Base-by-base conservation (phyloP, 108 stramenopile species). In the Nitzschia putrida region DNA sequence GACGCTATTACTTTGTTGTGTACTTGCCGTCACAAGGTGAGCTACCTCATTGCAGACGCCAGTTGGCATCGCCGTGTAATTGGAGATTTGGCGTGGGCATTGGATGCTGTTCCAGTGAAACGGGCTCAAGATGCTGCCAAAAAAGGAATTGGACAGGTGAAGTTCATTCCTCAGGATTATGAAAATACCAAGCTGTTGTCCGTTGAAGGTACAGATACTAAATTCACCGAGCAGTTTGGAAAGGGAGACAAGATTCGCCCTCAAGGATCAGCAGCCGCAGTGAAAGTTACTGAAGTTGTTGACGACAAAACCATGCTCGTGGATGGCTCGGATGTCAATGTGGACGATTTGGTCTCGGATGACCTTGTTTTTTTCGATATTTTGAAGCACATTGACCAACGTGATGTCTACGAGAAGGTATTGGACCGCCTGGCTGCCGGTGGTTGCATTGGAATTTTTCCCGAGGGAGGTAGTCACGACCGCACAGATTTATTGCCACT, bases 381-480 rank as follows among this genome's bases (percentile, higher is more conserved):
- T 63, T 67, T 98, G 43, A 76, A 76, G 39, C 80, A 79, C 24
- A 83, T 97, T 16, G 96, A 97, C 56, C 94, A 95, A 61, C 81
- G 85, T 39, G 76, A 78, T 39, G 93, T 97, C 9, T 98, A 85
- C 59, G 82, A 83, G 71, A 87, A 88, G 60, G 95, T 93, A 0
- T 71, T 95, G 42, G 88, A 91, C 24, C 83, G 84, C 56, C 65
- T 95, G 37, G 88, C 89, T 8, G 76, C 61, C 22, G 92, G 90
- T 21, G 57, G 88, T 88, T 71, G 93, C 81, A 39, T 91, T 40
- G 88, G 91, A n/a, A 99, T 99, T 16, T 99, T 99, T 66, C 99
- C 99, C 1, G 99, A 99, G 73, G 99, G 97, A 4, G 99, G 99
- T n/a, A 82, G 79, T 55, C 99, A 99, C 77, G 99, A 99, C 69